These are phyloP conservation scores for Syzygium jambos DNA, from an alignment of 345 rosid species.

Conservation along the genomic window DNA sequence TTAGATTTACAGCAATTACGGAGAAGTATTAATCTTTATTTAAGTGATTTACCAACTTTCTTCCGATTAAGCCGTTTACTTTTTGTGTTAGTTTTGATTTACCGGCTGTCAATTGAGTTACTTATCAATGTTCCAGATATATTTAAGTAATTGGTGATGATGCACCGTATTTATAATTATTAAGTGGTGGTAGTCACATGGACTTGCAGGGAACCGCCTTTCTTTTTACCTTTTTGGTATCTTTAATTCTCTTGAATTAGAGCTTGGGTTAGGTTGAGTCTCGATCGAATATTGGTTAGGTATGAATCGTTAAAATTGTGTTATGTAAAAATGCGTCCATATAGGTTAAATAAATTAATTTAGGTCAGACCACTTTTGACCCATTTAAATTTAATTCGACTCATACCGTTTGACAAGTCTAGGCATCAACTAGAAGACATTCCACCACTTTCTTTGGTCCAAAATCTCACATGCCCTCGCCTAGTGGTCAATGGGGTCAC, in stretches of 20 bases:
- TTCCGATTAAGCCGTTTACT: not conserved
- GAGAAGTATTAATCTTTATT: not conserved
- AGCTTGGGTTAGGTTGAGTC: not conserved
- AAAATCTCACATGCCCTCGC: not conserved
- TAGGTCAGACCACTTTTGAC: not conserved
- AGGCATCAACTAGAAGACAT: rapidly evolving
- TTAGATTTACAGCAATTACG: not conserved
- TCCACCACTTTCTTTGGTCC: not conserved
- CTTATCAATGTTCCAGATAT: not conserved
- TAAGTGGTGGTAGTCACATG: not conserved
- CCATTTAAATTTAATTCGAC: not conserved
- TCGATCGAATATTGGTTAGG: not conserved
- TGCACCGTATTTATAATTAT: not conserved
- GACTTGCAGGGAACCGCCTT: not conserved
- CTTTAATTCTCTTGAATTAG: not conserved
- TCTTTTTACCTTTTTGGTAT: not conserved
- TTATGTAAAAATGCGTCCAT: not conserved
- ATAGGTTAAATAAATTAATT: not conserved
- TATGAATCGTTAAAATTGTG: not conserved
- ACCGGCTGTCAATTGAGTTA: not conserved
- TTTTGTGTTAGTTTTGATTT: not conserved
- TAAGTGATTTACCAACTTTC: not conserved
- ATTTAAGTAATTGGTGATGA: not conserved
- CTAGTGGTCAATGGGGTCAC: no score
- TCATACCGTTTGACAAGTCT: not conserved